Conservation (phyloP, 2,329 filamentous ascomycete species). For the Phoma herbarum region DNA sequence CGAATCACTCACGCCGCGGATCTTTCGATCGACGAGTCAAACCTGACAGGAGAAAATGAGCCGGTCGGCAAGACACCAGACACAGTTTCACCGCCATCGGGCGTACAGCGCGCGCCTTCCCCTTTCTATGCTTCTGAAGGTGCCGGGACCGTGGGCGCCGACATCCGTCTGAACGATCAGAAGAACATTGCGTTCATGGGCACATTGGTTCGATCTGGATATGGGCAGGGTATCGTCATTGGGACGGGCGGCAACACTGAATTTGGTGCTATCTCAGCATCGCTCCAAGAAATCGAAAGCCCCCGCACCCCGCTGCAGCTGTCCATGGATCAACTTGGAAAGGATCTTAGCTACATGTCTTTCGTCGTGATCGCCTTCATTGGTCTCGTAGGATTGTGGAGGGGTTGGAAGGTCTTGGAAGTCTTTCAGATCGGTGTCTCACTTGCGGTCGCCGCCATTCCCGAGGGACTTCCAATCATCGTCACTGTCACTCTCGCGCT, state of each 20-base stretch:
- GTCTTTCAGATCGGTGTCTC: conserved; percentile 99
- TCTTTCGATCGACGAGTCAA: conserved; percentile 94
- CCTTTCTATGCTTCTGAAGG: conserved; percentile 68
- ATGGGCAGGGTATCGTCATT: conserved; percentile 97
- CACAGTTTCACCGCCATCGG: conserved; percentile 58
- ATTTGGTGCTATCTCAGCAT: conserved; percentile 95
- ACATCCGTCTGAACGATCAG: conserved; percentile 74
- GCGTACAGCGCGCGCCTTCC: conserved; percentile 58
- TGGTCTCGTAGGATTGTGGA: conserved; percentile 86
- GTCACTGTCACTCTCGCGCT: conserved; percentile 96
- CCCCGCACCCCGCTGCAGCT: conserved; percentile 92
- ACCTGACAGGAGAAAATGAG: conserved; percentile 95
- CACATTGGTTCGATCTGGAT: conserved; percentile 90
- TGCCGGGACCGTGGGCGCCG: conserved; percentile 67
- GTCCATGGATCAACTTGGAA: conserved; percentile 97
- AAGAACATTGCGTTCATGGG: conserved; percentile 99
- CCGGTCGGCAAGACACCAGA: conserved; percentile 82
- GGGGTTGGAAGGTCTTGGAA: conserved; percentile 88
- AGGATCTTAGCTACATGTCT: conserved; percentile 95
- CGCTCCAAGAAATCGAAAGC: conserved; percentile 92
- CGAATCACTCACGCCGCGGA: conserved; percentile 91
- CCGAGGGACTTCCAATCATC: conserved; percentile 95
- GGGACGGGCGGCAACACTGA: conserved; percentile 93
- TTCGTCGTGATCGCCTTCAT: conserved; percentile 95
- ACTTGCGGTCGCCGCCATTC: conserved; percentile 93